Evolutionary conservation across 768 basidiomycete species (phyloP).

Genomic region (Phlebiopsis flavidoalba): DNA sequence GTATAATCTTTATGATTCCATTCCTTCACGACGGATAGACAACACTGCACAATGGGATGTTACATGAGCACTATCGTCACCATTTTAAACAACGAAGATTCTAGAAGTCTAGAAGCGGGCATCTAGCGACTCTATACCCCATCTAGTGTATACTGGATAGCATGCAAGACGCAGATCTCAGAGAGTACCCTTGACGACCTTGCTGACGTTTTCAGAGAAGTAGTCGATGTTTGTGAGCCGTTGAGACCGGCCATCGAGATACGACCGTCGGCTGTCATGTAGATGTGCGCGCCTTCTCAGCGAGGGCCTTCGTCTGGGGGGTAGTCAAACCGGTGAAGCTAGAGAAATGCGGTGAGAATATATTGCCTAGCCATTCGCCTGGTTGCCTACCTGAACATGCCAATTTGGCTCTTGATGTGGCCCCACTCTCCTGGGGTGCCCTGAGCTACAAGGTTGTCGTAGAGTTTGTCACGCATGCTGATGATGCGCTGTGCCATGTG

Average conservation of each 20-base stretch:
- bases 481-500: constrained; percentile 96
- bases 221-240: constrained; percentile 77
- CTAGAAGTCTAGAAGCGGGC: background rate
- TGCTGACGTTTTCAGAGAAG: constrained; percentile 83
- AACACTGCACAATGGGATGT: background rate
- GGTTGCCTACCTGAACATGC: constrained; percentile 85
- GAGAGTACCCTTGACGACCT: constrained; percentile 73
- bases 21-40: background rate
- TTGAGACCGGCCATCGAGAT: constrained; percentile 95
- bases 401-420: constrained; percentile 93
- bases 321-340: constrained; percentile 83
- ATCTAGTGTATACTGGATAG: background rate
- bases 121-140: background rate
- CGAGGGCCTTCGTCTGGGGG: constrained; percentile 74
- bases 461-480: constrained; percentile 83
- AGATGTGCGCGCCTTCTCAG: constrained; percentile 85
- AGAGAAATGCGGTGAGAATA: background rate
- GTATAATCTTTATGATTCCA: constrained; percentile 1
- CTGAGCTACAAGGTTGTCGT: constrained; percentile 68
- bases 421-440: constrained; percentile 94
- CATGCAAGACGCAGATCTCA: constrained; percentile 22
- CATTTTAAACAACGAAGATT: background rate
- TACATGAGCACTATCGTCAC: background rate
- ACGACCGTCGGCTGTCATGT: constrained; percentile 91
- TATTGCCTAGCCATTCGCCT: background rate